These are phyloP conservation scores for Ceratobasidium sp. DNA, from an alignment of 1,284 basidiomycete genomes.

Conservation along the genomic window DNA sequence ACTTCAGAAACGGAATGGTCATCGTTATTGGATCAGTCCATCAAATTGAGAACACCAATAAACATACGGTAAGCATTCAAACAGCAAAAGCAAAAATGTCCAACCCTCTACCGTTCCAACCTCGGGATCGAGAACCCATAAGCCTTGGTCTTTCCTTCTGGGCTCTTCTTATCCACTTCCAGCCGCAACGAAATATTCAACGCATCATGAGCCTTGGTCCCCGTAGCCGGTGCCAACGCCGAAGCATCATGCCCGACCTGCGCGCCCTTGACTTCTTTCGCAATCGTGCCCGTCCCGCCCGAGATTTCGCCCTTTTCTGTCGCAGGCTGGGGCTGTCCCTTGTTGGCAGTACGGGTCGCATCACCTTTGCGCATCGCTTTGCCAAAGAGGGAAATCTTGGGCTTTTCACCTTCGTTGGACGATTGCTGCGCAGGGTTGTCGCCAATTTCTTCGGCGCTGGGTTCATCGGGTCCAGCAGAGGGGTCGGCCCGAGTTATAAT, in stretches of 20 bases:
- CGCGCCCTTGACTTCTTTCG: constrained; percentile 50
- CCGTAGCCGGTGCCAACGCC: constrained; percentile 49
- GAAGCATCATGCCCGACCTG: constrained; percentile 49
- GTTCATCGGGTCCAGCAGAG: constrained; percentile 30
- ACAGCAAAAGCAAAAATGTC: too few relatives aligned
- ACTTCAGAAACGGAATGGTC: too few relatives aligned
- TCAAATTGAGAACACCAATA: too few relatives aligned
- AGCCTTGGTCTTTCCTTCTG: constrained; percentile 51
- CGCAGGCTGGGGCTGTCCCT: constrained; percentile 4
- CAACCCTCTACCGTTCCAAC: constrained; percentile 47
- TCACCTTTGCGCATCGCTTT: constrained; percentile 16
- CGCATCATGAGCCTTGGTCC: constrained; percentile 50
- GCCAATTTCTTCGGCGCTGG: constrained; percentile 30
- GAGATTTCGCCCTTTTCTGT: constrained; percentile 47
- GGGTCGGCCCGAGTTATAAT: constrained; percentile 52
- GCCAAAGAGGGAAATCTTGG: constrained; percentile 30
- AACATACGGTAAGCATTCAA: too few relatives aligned
- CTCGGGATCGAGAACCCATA: constrained; percentile 52
- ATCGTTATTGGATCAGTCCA: too few relatives aligned
- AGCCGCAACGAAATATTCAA: constrained; percentile 51
- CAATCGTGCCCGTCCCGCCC: constrained; percentile 46
- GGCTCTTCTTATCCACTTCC: constrained; percentile 51
- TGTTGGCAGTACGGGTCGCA: background rate
- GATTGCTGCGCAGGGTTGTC: constrained; percentile 32
- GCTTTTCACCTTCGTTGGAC: constrained; percentile 19